Evolutionary conservation across 129 eudicot species (phyloP), one percentile per base, ranked within the genome.

Genomic region (Silybum marianum): DNA sequence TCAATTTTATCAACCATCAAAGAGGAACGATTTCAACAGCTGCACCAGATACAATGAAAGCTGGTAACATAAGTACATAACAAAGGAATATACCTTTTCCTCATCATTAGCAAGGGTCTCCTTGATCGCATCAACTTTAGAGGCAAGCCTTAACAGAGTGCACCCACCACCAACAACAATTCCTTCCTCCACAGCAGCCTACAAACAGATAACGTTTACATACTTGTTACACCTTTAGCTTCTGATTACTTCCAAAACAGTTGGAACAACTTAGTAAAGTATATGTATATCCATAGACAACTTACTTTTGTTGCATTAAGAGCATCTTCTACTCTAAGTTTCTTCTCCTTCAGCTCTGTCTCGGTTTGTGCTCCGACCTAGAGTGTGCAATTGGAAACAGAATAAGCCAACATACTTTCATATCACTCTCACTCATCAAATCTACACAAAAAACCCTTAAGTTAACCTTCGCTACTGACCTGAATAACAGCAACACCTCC

Each of bases 141-240:
- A 78, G 0, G 97, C 89, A 77, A 94, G 93, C 36, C 98, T 85
- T 86, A 94, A 74, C 26, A 91, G 69, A 13, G 97, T 86, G 74
- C 98, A 94, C 76, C 98, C 98, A 75, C 98, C 98, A 82, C 98
- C 98, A 28, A 90, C 97, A 54, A 94, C 97, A 63, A 91, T 88
- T 10, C 98, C 96, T 88, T 92, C 98, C 83, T 94, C 98, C 26
- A 94, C 96, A 71, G 96, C 98, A 21, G 98, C 98, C 97, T 91
- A 85, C 9, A 73, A 72, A 70, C 34, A 68, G 38, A 75, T 76
- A 69, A n/a, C 14, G 6, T 46, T 7, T 7, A 3, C 16, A 25
- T 40, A 70, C 38, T 81, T 63, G 10, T 19, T 10, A 16, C 13
- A 30, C 10, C 4, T 34, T 21, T 5, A 58, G 28, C 46, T 51